Conservation (phyloP, 2,329 filamentous ascomycete genomes). For the Tricladium varicosporioides region DNA sequence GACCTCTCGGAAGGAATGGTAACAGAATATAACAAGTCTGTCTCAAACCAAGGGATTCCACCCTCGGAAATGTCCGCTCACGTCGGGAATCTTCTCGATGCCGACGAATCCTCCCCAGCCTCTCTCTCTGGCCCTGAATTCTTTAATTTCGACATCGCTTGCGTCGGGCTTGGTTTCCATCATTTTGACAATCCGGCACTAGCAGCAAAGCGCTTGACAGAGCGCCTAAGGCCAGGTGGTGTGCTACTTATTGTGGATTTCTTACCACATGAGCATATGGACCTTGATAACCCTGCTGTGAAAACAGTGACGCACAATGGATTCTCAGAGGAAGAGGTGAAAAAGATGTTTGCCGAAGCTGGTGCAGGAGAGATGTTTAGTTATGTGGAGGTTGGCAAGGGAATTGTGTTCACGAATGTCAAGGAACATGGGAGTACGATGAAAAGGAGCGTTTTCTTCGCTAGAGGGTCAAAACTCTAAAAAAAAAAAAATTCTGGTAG, state of each 20-base stretch:
- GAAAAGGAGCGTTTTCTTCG: conserved; percentile 25
- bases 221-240: conserved; percentile 63
- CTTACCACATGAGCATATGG: conserved; percentile 46
- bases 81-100: conserved; percentile 55
- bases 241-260: conserved; percentile 69
- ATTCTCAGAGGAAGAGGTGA: conserved; percentile 60
- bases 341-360: conserved; percentile 60
- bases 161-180: conserved; percentile 62
- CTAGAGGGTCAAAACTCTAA: conserved; percentile 13
- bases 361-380: conserved; percentile 57
- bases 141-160: conserved; percentile 66
- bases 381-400: conserved; percentile 38
- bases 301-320: conserved; percentile 64
- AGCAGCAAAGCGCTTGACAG: conserved; percentile 56
- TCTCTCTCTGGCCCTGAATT: conserved; percentile 55
- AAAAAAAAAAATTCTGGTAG: too few species aligned
- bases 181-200: conserved; percentile 65
- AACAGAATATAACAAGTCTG: conserved; percentile 60
- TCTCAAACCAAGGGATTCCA: conserved; percentile 51
- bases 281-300: conserved; percentile 33
- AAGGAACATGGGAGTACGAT: conserved; percentile 8
- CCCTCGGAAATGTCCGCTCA: conserved; percentile 53
- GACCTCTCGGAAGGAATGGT: conserved; percentile 74
- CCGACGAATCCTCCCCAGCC: conserved; percentile 46
- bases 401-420: conserved; percentile 25